phyloP scores from a whole-genome alignment of 2,329 filamentous ascomycete genomes.

The Colletotrichum euphorbiae region DNA sequence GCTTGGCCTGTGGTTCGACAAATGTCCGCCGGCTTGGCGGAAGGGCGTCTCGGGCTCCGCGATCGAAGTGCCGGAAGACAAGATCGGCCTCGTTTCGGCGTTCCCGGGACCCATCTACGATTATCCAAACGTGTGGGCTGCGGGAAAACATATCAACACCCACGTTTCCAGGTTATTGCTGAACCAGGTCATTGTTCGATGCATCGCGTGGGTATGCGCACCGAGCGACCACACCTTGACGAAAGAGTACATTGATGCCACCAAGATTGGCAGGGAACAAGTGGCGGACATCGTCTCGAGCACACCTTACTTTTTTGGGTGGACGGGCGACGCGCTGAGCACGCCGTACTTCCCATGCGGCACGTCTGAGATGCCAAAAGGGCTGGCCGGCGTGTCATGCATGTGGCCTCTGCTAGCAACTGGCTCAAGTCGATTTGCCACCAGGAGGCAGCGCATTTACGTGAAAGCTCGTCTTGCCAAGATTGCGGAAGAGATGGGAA shows the following conservation, averaged over 20 bases:
- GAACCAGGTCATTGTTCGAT: constrained; percentile 41
- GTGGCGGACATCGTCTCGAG: constrained; percentile 42
- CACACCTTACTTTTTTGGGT: constrained; percentile 43
- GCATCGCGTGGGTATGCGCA: constrained; percentile 43
- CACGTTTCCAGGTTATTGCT: constrained; percentile 43
- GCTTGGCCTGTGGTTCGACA: constrained; percentile 42
- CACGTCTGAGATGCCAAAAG: constrained; percentile 43
- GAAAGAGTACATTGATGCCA: constrained; percentile 41
- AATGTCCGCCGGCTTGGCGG: constrained; percentile 41
- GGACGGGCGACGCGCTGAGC: constrained; percentile 42
- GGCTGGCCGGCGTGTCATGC: constrained; percentile 41
- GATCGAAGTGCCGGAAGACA: constrained; percentile 36
- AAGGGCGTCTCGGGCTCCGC: constrained; percentile 41
- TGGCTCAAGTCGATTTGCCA: constrained; percentile 42
- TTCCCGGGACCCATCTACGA: constrained; percentile 42
- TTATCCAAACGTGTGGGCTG: constrained; percentile 44
- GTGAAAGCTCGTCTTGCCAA: constrained; percentile 40
- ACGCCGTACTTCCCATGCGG: constrained; percentile 44
- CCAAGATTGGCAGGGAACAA: constrained; percentile 40
- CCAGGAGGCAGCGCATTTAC: constrained; percentile 39
- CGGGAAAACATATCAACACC: constrained; percentile 44
- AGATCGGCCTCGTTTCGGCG: constrained; percentile 35
- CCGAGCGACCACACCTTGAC: constrained; percentile 42
- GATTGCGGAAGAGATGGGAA: constrained; percentile 43
- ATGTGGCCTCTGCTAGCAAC: constrained; percentile 43